phyloP scores from a whole-genome alignment of 2,329 filamentous ascomycete species.

The Grosmannia huntii region DNA sequence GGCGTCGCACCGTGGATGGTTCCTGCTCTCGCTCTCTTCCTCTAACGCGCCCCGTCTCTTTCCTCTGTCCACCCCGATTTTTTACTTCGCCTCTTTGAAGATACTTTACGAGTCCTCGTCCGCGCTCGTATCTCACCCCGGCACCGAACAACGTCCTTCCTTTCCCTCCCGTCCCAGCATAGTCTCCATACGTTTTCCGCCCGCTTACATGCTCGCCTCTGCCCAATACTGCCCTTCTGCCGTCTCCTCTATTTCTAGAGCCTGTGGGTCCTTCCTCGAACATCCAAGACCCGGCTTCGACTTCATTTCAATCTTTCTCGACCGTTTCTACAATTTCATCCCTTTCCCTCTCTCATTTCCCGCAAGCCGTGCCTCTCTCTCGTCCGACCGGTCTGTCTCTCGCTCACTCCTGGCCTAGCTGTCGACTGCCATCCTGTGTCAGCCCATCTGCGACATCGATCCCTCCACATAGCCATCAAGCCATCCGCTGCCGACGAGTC shows the following conservation, averaged over 20 bases:
- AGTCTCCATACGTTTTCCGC: not conserved
- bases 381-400: conserved; percentile 8
- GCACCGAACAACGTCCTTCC: not conserved
- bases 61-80: not conserved
- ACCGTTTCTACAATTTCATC: conserved; percentile 2
- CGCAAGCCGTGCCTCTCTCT: not conserved
- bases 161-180: not conserved
- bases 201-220: not conserved
- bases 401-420: conserved; percentile 3
- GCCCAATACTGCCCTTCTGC: not conserved
- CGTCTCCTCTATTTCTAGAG: not conserved
- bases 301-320: not conserved
- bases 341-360: conserved; percentile 3
- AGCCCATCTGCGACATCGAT: no score
- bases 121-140: not conserved
- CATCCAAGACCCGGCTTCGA: not conserved
- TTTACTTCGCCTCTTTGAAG: not conserved
- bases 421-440: not conserved
- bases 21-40: not conserved
- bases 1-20: not conserved
- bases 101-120: not conserved
- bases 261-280: not conserved
- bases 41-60: not conserved
- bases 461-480: not conserved
- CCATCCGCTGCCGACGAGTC: not conserved